A percentile compares a stretch with the other conserved stretches of the same genome.
Conservation (phyloP, 108 stramenopile genomes). For the Epipyxis sp. region DNA sequence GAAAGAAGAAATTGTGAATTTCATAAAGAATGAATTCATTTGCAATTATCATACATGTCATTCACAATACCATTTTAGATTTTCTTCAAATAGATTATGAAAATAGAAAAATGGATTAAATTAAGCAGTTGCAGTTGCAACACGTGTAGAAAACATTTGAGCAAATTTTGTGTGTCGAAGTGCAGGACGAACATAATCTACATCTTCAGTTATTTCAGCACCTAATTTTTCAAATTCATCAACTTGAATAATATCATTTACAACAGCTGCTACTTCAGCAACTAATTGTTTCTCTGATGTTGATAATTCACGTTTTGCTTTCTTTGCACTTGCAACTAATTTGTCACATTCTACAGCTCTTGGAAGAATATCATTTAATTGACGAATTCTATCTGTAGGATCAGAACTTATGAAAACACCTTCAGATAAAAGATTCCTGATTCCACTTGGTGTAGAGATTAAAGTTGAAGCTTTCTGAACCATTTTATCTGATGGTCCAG, state of each 20-base stretch:
- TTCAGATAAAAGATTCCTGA: constrained; percentile 66
- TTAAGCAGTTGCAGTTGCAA: background rate
- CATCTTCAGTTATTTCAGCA: background rate
- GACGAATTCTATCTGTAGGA: constrained; percentile 55
- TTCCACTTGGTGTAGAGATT: constrained; percentile 62
- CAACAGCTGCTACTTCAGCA: constrained; percentile 85
- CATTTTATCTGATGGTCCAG: constrained; percentile 72
- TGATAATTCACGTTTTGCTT: constrained; percentile 85
- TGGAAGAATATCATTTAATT: constrained; percentile 80
- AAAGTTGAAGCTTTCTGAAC: constrained; percentile 87
- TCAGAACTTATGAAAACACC: constrained; percentile 80
- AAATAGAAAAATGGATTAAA: background rate
- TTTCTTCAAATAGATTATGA: too few relatives aligned
- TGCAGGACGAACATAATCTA: constrained; percentile 7
- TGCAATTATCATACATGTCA: too few relatives aligned
- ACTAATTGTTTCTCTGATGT: constrained; percentile 77
- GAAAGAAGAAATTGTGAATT: too few relatives aligned
- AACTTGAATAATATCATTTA: constrained; percentile 93
- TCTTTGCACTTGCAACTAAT: constrained; percentile 73
- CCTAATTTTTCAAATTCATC: constrained; percentile 44
- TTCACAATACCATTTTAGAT: too few relatives aligned
- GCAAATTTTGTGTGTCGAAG: background rate
- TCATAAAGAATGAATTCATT: too few relatives aligned
- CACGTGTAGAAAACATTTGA: background rate
- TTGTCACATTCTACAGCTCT: constrained; percentile 84